A percentile compares a stretch with the other conserved stretches of the same genome.
Conservation (phyloP, 1,284 basidiomycete genomes). For the Inonotus hispidus region DNA sequence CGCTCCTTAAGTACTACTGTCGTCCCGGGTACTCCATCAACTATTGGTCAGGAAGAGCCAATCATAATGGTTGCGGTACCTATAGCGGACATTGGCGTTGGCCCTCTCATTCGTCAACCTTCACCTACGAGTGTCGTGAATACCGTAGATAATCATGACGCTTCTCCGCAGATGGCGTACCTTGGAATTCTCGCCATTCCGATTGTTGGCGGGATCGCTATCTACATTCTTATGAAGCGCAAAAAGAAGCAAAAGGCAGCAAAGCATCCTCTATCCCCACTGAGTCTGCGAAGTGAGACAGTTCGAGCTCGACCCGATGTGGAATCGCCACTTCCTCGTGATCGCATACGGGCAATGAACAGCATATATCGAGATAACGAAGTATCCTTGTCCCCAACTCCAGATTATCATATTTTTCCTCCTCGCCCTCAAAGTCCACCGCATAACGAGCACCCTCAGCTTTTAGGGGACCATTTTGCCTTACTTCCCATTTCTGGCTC, state of each 20-base stretch:
- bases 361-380: slow-evolving; percentile 1
- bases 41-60: background rate
- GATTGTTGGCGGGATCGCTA: background rate
- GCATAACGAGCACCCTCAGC: background rate
- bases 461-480: background rate
- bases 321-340: slow-evolving; percentile 9
- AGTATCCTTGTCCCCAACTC: background rate
- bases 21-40: background rate
- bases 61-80: background rate
- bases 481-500: background rate
- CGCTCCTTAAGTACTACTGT: background rate
- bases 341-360: slow-evolving; percentile 16
- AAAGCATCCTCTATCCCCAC: background rate
- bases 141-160: background rate
- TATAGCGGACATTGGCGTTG: slow-evolving; percentile 4
- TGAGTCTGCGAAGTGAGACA: slow-evolving; percentile 1
- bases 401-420: background rate
- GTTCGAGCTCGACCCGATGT: background rate
- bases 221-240: background rate
- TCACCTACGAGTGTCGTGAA: background rate
- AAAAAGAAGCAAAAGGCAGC: slow-evolving; percentile 1
- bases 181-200: slow-evolving; percentile 5
- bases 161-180: background rate
- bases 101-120: slow-evolving; percentile 2
- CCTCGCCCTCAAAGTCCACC: background rate